Percentiles rank a stretch among this genome's conserved stretches.
phyloP scores from a whole-genome alignment of 805 yeast species.

The Nakazawaea ishiwadae region DNA sequence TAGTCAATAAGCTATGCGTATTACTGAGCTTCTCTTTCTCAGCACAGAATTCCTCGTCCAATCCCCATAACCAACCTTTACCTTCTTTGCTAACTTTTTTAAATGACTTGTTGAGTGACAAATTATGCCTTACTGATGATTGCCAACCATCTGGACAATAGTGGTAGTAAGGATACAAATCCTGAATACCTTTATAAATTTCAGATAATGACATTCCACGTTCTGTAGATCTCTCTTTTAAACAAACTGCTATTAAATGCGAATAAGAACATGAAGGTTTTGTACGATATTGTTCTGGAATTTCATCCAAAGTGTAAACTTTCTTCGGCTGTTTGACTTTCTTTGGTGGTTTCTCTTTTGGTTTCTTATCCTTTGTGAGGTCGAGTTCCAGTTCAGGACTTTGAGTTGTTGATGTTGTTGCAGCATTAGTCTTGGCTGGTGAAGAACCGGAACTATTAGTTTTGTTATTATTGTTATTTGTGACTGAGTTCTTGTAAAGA shows the following conservation, averaged over 20 bases:
- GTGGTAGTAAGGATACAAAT: slow-evolving; percentile 82
- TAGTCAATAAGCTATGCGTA: no score
- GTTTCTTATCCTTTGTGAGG: background rate
- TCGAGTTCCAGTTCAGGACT: background rate
- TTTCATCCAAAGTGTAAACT: slow-evolving; percentile 73
- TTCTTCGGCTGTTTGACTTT: slow-evolving; percentile 53
- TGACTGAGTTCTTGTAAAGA: slow-evolving; percentile 27
- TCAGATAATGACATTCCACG: slow-evolving; percentile 81
- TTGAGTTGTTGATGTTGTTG: background rate
- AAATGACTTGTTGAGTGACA: slow-evolving; percentile 83
- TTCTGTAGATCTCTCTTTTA: slow-evolving; percentile 60
- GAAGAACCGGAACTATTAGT: background rate
- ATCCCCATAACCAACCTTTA: slow-evolving; percentile 93
- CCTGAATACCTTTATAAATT: slow-evolving; percentile 82
- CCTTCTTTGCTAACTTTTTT: slow-evolving; percentile 78
- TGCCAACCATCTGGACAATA: slow-evolving; percentile 99
- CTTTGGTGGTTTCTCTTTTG: slow-evolving; percentile 32
- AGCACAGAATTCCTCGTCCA: slow-evolving; percentile 78
- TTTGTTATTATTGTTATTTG: slow-evolving; percentile 1
- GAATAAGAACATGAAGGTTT: slow-evolving; percentile 85
- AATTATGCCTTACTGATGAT: slow-evolving; percentile 84
- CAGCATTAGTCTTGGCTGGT: slow-evolving; percentile 1
- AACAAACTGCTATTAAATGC: slow-evolving; percentile 72
- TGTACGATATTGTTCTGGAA: slow-evolving; percentile 79
- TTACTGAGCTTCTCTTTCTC: slow-evolving; percentile 59